These are phyloP conservation scores for Epichloe bromicola DNA, from an alignment of 2,329 filamentous ascomycete species.

Conservation along the genomic window DNA sequence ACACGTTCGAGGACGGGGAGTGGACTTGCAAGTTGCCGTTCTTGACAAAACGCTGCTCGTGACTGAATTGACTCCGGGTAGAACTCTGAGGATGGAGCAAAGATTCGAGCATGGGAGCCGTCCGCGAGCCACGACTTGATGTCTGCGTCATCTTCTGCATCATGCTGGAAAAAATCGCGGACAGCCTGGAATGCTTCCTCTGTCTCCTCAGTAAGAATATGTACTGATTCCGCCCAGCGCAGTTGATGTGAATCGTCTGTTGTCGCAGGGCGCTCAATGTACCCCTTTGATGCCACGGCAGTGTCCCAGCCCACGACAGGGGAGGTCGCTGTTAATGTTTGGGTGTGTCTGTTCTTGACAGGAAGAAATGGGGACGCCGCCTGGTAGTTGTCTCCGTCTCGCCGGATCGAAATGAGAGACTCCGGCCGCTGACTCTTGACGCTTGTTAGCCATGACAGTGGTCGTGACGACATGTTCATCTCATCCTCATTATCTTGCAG, in stretches of 20 bases:
- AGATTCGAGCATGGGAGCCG: constrained; percentile 6
- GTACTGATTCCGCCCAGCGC: constrained; percentile 24
- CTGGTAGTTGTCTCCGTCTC: constrained; percentile 25
- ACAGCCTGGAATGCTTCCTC: constrained; percentile 37
- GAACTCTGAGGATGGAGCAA: background rate
- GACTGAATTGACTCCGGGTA: background rate
- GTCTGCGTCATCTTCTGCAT: constrained; percentile 21
- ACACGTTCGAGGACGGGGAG: background rate
- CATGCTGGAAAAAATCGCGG: constrained; percentile 26
- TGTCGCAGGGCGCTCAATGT: constrained; percentile 1
- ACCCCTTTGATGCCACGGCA: background rate
- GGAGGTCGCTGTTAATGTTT: background rate
- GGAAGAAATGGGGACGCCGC: background rate
- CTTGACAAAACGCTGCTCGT: background rate
- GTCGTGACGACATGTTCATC: background rate
- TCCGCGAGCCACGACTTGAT: constrained; percentile 13
- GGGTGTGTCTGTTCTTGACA: background rate
- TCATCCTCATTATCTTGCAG: background rate
- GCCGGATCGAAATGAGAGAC: constrained; percentile 19
- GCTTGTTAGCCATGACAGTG: constrained; percentile 11
- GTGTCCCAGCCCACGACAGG: constrained; percentile 2
- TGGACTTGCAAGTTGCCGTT: background rate
- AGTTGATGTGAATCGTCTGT: constrained; percentile 2
- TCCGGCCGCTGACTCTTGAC: constrained; percentile 9
- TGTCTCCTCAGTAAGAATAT: constrained; percentile 34